Evolutionary conservation across 768 basidiomycete genomes (phyloP), one percentile per base, ranked within the genome.

Genomic region (Lentinula detonsa): DNA sequence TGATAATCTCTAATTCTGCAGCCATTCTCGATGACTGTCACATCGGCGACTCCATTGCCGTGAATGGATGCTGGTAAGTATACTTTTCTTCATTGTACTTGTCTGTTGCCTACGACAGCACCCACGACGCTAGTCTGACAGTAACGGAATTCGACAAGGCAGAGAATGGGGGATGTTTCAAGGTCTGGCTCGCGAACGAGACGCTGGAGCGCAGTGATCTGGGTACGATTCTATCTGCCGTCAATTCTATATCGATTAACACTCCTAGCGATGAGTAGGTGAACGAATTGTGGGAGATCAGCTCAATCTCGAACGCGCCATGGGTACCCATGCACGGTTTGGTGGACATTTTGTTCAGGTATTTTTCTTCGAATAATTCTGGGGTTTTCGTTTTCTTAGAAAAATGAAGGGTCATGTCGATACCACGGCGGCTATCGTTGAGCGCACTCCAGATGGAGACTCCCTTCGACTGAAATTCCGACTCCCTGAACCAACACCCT

Each of bases 341-440:
- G 97, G 97, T 31, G 97, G 97, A 10, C 97, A 99, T 71, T 95
- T 95, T 70, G 97, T 99, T 21, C 96, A 98, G 85, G 95, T 92
- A 68, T 59, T 78, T 40, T 33, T 40, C 37, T 9, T 1, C 40
- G 7, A 15, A 16, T 18, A n/a, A 11, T 43, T 50, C 18, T 57
- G 33, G 35, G 37, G 31, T 31, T 40, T 40, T 21, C 43, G 7
- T 35, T 48, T 21, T 37, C 62, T 40, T 3, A 23, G 13, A 40
- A 18, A 5, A 9, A 21, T 18, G 13, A 5, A 98, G 94, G 97
- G 91, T 16, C 97, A 99, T 73, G 90, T 98, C 63, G 97, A 99
- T 70, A 83, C 83, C 5, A 96, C 93, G 0, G 95, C 92, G 9
- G 89, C 77, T 0, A 80, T 99, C 60, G 70, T 88, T 48, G 79